Base-by-base conservation (phyloP, 2,329 filamentous ascomycete species). In the Conoideocrella luteorostrata region DNA sequence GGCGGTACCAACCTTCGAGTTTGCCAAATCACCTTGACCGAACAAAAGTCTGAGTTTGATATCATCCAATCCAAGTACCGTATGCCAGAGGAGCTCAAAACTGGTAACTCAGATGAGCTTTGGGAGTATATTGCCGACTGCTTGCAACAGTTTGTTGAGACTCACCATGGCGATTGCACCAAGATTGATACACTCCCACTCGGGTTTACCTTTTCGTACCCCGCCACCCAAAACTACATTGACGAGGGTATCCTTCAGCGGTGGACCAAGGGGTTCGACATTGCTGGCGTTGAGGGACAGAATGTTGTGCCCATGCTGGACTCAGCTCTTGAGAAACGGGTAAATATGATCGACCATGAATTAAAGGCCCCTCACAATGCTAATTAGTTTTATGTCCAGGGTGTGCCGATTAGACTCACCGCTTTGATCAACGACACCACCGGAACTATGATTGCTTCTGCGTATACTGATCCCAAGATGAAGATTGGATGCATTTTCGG, bases 181-280 rank as follows among this genome's bases (percentile, higher is more conserved):
- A 75, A 80, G 51, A 59, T 87, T 20, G 75, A 77, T 20, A 78
- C 78, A 55, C 71, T 90, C 44, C 86, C 88, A 7, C 78, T 96
- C 6, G 91, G 91, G 58, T 96, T 96, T 71, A 96, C 91, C 36
- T 97, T 97, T 70, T 95, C 88, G 4, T 96, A 95, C 64, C 91
- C 91, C 3, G 90, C 89, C 13, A 93, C 87, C 1, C 91, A 96
- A 65, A 81, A 94, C 56, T 91, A 89, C 67, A 90, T 96, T 58
- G 88, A 96, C 55, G 87, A 95, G 64, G 91, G 90, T 54, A 77
- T 95, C 30, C 76, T 96, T 46, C 90, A 96, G 67, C 82, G 89
- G 55, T 97, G 91, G 91, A 96, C 91, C 54, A 97, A 97, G 72
- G 91, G 91, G 3, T 96, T 96, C 60, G 90, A 96, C 61, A 95